Percentiles rank a stretch among this genome's conserved stretches.
These are phyloP conservation scores for Gypsophila paniculata DNA, from an alignment of 179 eudicot species.

Conservation along the genomic window DNA sequence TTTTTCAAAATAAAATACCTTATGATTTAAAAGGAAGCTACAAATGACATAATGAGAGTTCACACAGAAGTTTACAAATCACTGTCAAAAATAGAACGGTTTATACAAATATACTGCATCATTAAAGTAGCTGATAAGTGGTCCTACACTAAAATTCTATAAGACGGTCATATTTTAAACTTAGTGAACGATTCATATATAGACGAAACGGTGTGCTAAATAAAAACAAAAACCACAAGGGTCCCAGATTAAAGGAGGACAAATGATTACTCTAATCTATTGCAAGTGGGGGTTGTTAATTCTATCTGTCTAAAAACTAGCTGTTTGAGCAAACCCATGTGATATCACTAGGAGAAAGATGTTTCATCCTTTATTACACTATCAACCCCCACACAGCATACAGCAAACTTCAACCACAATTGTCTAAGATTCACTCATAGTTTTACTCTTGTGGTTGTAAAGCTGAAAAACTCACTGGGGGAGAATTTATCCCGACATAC, in stretches of 20 bases:
- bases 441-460: not conserved
- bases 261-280: conserved; percentile 3
- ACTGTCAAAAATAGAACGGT: too few relatives aligned
- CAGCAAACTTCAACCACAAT: not conserved
- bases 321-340: conserved; percentile 15
- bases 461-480: conserved; percentile 7
- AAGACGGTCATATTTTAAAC: too few relatives aligned
- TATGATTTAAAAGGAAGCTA: too few relatives aligned
- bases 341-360: conserved; percentile 7
- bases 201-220: not conserved
- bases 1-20: too few relatives aligned
- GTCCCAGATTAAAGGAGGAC: conserved; percentile 1
- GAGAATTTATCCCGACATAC: not conserved
- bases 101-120: too few relatives aligned
- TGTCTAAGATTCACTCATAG: not conserved
- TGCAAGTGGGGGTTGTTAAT: not conserved
- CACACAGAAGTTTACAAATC: too few relatives aligned
- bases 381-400: conserved; percentile 9
- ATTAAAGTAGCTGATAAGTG: too few relatives aligned
- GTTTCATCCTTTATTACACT: not conserved
- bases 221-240: not conserved
- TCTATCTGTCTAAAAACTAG: not conserved
- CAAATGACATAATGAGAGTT: too few relatives aligned
- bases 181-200: not conserved
- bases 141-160: too few relatives aligned